Evolutionary conservation across 345 rosid species (phyloP), one percentile per base, ranked within the genome.

Genomic region (Dimocarpus longan): DNA sequence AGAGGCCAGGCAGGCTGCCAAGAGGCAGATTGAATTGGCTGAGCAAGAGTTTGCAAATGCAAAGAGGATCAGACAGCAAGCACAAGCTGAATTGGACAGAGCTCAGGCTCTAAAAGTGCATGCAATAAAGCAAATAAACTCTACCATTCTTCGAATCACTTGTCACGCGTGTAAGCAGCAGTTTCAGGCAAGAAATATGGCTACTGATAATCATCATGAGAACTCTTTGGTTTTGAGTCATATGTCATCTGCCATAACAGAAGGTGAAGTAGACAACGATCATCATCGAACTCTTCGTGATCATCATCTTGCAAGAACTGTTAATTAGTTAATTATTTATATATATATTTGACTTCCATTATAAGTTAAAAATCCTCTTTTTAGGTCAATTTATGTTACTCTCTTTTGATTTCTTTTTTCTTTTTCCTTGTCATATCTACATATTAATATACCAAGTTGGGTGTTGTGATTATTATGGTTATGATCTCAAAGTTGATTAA

Each of bases 1-100:
- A 63, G 90, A 91, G 74, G 89, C 90, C 19, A 89, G 97, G 83
- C 82, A 80, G 69, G 89, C 84, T 13, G 97, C 97, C 0, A 92
- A 86, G 75, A 76, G 87, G 54, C 93, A 90, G 91, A 87, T 90
- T 43, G 95, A 93, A 81, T 78, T 90, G 72, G 99, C 99, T 0
- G 97, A 96, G 80, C 86, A 37, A 71, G 98, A 96, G 80, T 89
- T 92, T 42, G 89, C 88, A 24, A 91, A 87, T 32, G 99, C 99
- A 3, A 92, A 90, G 87, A 83, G 85, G 80, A 89, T 91, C 66
- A 87, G 98, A 73, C 90, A 91, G 73, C 92, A 91, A 74, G 97
- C 99, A 3, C 95, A 87, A 46, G 87, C 93, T 1, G 98, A 94
- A 86, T 65, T 96, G 3, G 90, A 88, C 28, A 94, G 90, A 76